A percentile compares a stretch with the other conserved stretches of the same genome.
These are phyloP conservation scores for Neofusicoccum cordaticola DNA, from an alignment of 2,329 filamentous ascomycete genomes.

Conservation along the genomic window DNA sequence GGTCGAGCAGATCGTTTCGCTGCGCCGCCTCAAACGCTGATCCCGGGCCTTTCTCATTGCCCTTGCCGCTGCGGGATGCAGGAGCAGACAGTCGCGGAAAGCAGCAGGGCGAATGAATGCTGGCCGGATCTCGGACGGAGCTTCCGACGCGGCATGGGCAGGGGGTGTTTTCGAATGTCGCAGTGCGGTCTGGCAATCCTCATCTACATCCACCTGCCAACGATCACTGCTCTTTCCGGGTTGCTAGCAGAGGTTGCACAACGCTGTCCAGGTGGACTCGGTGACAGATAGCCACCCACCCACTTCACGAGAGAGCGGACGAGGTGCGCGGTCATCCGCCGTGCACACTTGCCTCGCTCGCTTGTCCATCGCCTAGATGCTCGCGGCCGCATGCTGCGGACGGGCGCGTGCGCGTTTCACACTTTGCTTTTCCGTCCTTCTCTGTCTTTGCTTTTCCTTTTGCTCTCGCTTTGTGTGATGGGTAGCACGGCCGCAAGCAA, in stretches of 20 bases:
- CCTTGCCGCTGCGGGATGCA: not conserved
- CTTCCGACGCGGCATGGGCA: conserved; percentile 1
- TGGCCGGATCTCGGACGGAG: not conserved
- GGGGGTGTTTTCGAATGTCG: not conserved
- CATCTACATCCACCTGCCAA: not conserved
- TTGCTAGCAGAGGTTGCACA: not conserved
- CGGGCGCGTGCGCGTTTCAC: conserved; percentile 10
- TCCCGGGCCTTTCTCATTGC: not conserved
- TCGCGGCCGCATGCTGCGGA: not conserved
- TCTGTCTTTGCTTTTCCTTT: not conserved
- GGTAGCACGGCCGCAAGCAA: conserved; percentile 3
- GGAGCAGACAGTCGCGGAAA: not conserved
- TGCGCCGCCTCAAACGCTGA: not conserved
- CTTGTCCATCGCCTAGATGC: not conserved
- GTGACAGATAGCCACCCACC: not conserved
- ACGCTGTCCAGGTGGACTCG: not conserved
- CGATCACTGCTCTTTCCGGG: not conserved
- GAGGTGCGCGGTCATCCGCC: not conserved
- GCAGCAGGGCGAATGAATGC: not conserved
- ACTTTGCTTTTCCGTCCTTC: not conserved
- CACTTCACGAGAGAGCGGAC: not conserved
- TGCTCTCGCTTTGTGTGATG: not conserved
- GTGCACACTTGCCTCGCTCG: not conserved
- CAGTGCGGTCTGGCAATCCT: not conserved
- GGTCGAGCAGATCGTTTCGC: not conserved